phyloP scores from a whole-genome alignment of 169 alveolate species.

The Eimeria acervulina region DNA sequence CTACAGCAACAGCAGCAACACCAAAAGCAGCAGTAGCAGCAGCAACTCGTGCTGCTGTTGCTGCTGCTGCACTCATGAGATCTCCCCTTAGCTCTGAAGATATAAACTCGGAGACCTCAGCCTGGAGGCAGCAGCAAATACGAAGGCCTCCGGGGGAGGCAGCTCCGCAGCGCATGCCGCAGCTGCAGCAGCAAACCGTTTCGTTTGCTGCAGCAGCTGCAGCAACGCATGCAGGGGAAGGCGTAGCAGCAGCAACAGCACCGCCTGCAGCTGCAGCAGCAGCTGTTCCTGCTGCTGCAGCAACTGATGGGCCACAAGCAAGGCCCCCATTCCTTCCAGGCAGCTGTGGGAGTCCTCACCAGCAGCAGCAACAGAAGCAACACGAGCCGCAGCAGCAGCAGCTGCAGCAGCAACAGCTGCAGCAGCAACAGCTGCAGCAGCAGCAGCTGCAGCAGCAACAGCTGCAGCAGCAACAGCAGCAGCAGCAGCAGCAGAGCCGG shows the following conservation, averaged over 20 bases:
- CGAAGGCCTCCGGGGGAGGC: neutral
- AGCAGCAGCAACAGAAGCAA: too few relatives aligned
- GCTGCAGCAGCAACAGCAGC: constrained; percentile 29
- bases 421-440: constrained; percentile 1
- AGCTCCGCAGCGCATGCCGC: constrained; percentile 9
- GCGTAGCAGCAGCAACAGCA: neutral
- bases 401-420: neutral
- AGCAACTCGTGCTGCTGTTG: neutral
- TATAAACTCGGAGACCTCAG: neutral
- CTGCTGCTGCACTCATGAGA: neutral
- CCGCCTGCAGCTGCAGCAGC: neutral
- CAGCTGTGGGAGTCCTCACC: neutral
- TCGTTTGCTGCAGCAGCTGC: constrained; percentile 32
- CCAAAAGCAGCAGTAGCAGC: constrained; percentile 24
- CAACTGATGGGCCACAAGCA: too few relatives aligned
- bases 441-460: neutral
- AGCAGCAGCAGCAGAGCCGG: constrained; percentile 6
- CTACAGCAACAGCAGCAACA: too few relatives aligned
- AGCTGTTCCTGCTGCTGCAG: neutral
- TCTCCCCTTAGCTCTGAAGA: neutral
- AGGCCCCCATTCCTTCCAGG: neutral
- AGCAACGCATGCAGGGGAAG: constrained; percentile 18
- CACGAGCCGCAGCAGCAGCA: too few relatives aligned
- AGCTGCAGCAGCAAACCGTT: neutral
- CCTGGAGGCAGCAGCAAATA: neutral